These are phyloP conservation scores for Plasmodium falciparum DNA, from an alignment of 169 alveolate genomes.

Conservation along the genomic window DNA sequence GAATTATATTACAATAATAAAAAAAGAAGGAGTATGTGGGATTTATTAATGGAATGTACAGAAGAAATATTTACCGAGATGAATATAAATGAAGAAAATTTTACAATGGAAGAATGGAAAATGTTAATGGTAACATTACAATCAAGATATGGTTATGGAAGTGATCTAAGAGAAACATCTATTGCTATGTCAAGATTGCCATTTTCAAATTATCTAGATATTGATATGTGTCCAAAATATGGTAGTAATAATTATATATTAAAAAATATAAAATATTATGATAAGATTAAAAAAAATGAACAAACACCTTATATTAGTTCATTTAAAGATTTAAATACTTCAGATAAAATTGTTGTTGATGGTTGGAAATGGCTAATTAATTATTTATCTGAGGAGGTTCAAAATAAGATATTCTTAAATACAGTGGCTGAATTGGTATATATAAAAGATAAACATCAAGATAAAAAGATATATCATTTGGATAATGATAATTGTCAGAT, in stretches of 20 bases:
- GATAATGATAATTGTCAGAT: constrained; percentile 15
- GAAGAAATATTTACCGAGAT: constrained; percentile 79
- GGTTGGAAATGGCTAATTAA: constrained; percentile 88
- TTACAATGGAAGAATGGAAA: constrained; percentile 72
- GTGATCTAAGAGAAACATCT: constrained; percentile 73
- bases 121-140: constrained; percentile 74
- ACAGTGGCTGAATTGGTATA: constrained; percentile 77
- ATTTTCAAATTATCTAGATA: constrained; percentile 24
- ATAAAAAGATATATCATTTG: background rate
- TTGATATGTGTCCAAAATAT: constrained; percentile 63
- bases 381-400: constrained; percentile 67
- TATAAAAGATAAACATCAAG: constrained; percentile 12
- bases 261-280: constrained; percentile 71
- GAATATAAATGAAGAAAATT: constrained; percentile 29
- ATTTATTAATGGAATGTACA: constrained; percentile 80
- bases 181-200: constrained; percentile 69
- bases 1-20: constrained; percentile 46
- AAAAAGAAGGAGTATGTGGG: constrained; percentile 83
- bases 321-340: constrained; percentile 73
- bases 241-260: constrained; percentile 36
- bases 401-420: constrained; percentile 74
- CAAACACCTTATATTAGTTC: constrained; percentile 58
- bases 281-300: constrained; percentile 42
- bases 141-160: constrained; percentile 76
- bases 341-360: constrained; percentile 84